Base-by-base conservation (phyloP, 2,329 filamentous ascomycete species). In the Pyrenochaeta sp. region DNA sequence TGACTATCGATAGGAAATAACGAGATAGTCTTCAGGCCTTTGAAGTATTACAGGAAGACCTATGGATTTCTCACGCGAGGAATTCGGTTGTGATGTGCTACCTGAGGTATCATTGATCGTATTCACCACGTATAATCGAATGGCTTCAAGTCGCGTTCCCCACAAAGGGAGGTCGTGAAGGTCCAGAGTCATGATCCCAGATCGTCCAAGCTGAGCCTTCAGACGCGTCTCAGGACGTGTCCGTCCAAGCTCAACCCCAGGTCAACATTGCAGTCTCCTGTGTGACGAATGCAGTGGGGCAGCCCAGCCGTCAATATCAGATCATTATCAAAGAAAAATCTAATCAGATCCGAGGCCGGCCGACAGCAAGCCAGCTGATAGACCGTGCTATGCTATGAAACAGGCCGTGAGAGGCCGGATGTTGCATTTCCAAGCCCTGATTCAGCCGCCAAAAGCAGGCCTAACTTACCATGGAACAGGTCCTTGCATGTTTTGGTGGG, bases 401-500 rank as follows among this genome's bases (percentile, higher is more conserved):
- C 57, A 53, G 64, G 54, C 52, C 50, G 57, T 40, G 50, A 34
- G 45, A 45, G 51, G 49, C 53, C 39, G 53, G 52, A 55, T 48
- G 50, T 51, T 61, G 66, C 61, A 68, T 68, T 75, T 70, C 65
- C 67, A 74, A 74, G 69, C 63, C 62, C 47, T 68, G 56, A 67
- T 65, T 70, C 66, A 73, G 71, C 68, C 71, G 67, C 62, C 62
- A 59, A 54, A 62, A 51, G 52, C 61, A 56, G 56, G 54, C 58
- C 66, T 65, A 68, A 66, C 66, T 65, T 28, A 52, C 57, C 55
- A 50, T 61, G 65, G 68, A 66, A 65, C 50, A 56, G 59, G 63
- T 59, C 56, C 61, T 59, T 71, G 69, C 62, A 50, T 71, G 67
- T 72, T 72, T 60, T 72, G 67, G 71, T 74, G 71, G 71, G 64